These are phyloP conservation scores for Corchorus capsularis DNA, from an alignment of 345 rosid species.

Conservation along the genomic window DNA sequence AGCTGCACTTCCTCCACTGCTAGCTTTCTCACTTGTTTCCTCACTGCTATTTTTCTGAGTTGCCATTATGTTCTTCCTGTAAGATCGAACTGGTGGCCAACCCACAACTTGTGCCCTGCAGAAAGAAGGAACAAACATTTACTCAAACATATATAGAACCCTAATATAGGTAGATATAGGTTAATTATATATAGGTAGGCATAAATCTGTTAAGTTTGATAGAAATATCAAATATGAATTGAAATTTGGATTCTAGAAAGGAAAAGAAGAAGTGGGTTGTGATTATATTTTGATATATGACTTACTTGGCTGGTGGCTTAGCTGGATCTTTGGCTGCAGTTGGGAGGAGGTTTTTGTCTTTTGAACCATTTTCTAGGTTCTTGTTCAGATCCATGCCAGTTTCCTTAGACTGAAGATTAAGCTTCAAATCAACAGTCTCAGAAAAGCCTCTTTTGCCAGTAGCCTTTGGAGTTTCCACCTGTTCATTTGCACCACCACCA, in stretches of 20 bases:
- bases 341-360: slow-evolving; percentile 39
- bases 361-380: slow-evolving; percentile 28
- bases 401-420: slow-evolving; percentile 53
- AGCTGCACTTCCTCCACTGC: slow-evolving; percentile 44
- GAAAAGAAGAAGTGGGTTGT: slow-evolving; percentile 3
- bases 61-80: slow-evolving; percentile 85
- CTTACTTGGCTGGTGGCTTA: slow-evolving; percentile 78
- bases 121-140: background rate
- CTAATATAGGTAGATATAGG: background rate
- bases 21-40: slow-evolving; percentile 36
- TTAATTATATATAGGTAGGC: no score
- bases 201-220: background rate
- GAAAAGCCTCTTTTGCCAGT: slow-evolving; percentile 72
- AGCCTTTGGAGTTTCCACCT: slow-evolving; percentile 38
- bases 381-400: slow-evolving; percentile 43
- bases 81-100: slow-evolving; percentile 96
- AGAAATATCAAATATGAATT: background rate
- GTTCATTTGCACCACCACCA: slow-evolving; percentile 28
- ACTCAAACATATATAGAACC: background rate
- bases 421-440: slow-evolving; percentile 77
- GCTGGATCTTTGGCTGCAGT: slow-evolving; percentile 50
- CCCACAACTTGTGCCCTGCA: slow-evolving; percentile 89
- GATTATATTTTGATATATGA: background rate
- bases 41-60: slow-evolving; percentile 47
- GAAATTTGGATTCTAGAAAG: background rate